Percentiles rank a stretch among this genome's conserved stretches.
phyloP scores from a whole-genome alignment of 805 yeast genomes.

The Starmera dryadoides region DNA sequence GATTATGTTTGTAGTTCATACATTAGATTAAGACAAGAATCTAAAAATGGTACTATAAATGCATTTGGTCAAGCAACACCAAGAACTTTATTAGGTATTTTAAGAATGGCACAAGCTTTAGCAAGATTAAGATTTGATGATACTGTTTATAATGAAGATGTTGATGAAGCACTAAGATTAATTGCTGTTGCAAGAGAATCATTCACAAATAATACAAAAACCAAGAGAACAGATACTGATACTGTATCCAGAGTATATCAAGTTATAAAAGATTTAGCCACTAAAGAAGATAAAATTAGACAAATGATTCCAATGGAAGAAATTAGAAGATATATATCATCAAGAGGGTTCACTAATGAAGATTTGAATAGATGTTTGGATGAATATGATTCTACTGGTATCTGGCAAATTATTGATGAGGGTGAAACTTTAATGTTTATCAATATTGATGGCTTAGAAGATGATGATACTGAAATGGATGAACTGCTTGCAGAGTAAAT shows the following conservation, averaged over 20 bases:
- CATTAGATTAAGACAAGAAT: constrained; percentile 88
- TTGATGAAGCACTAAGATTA: constrained; percentile 91
- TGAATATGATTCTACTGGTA: constrained; percentile 63
- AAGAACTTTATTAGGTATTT: constrained; percentile 83
- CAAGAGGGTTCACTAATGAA: constrained; percentile 77
- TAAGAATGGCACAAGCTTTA: constrained; percentile 90
- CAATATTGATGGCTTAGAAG: constrained; percentile 30
- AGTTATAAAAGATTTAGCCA: constrained; percentile 55
- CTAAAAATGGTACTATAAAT: constrained; percentile 65
- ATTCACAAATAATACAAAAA: constrained; percentile 45
- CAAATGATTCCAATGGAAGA: constrained; percentile 33
- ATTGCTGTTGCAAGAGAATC: constrained; percentile 84
- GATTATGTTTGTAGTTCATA: constrained; percentile 82
- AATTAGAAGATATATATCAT: constrained; percentile 58
- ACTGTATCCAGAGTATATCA: constrained; percentile 64
- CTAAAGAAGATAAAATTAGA: constrained; percentile 25
- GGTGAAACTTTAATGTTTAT: constrained; percentile 57
- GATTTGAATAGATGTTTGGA: constrained; percentile 69
- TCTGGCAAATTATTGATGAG: constrained; percentile 73
- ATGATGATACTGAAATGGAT: constrained; percentile 10
- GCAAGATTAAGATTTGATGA: constrained; percentile 83
- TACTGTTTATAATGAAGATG: constrained; percentile 68
- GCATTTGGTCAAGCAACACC: constrained; percentile 93
- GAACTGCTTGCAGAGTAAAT: neutral
- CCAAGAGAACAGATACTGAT: constrained; percentile 52